Evolutionary conservation across 495 filamentous ascomycete species (phyloP), one percentile per base, ranked within the genome.

Genomic region (Penicillium fimorum): DNA sequence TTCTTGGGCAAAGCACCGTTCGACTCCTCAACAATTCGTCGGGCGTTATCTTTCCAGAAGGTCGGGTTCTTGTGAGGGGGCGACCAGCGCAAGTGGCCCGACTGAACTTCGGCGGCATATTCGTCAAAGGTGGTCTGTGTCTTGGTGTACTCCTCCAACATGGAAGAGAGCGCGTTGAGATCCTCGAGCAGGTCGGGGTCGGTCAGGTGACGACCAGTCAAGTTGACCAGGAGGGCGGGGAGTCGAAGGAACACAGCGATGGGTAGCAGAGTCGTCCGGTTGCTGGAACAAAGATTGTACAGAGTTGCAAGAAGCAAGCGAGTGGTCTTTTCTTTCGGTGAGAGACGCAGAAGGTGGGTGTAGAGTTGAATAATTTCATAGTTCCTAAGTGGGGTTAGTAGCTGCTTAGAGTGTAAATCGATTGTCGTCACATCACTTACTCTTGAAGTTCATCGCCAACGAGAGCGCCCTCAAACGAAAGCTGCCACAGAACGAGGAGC

Each of bases 41-140:
- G 85, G n/a, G 95, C 90, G 61, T 98, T 96, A 57, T 97, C 94
- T 46, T 84, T 85, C 94, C 94, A 98, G 79, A 98, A 98, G 17
- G 83, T 81, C 17, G 84, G 79, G 73, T 89, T 92, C 62, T 91
- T 89, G 69, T 98, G 94, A 3, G 95, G 93, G 35, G 94, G 95
- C 9, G 89, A 93, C 94, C 94, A 98, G 63, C 91, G 86, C 40
- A 98, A 81, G 68, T 96, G 92, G 35, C 94, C 93, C 5, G 89
- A 85, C 47, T 89, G 83, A 33, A 98, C 77, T 73, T 98, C 94
- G 42, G 88, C 87, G 12, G 91, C 88, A 70, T 98, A 98, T 67
- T 96, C 87, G 72, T 96, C 93, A 61, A 98, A 95, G 0, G 93
- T 98, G 5, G 95, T 98, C 75, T 97, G 95, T 37, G 90, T 94